Base-by-base conservation (phyloP, 2,329 filamentous ascomycete genomes). In the Fusarium anguioides region DNA sequence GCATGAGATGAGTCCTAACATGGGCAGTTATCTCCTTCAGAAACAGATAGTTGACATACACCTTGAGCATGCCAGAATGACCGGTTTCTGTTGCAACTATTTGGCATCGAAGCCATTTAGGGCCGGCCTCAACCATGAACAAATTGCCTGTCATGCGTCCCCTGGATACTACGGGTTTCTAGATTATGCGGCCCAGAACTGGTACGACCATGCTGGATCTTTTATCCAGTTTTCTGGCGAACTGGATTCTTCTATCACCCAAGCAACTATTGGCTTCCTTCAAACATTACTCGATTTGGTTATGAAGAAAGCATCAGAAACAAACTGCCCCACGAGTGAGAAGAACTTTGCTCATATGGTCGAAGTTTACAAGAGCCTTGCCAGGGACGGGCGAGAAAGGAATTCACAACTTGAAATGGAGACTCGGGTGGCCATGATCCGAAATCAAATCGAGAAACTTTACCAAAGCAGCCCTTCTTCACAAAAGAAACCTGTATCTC, bases 121-220 rank as follows among this genome's bases (percentile, higher is more conserved):
- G 9, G 21, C 21, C 6, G 47, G 47, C 6, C 2, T 20, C 2
- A 18, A 29, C 10, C 6, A n/a, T 6, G 12, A 35, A 5, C n/a
- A 45, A 6, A 20, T 31, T 8, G 6, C 4, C 4, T 36, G 24
- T 18, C 21, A 48, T 14, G 50, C 50, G 29, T 14, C 7, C 8
- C 15, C 24, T 18, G 51, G 63, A 10, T 60, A 48, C 17, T 66
- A 52, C 14, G 39, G 36, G 23, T 37, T 63, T 14, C 27, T 60
- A 24, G 62, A 68, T 11, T 66, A 66, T 26, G 49, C 62, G 3
- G 58, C 39, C 1, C 53, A 59, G 20, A 36, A 41, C 10, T 68
- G 58, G 54, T 68, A 56, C 29, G 45, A 44, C 4, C 65, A 66
- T 31, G 21, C 26, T 17, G n/a, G 27, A 14, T 17, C 33, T 8